Percentiles rank a stretch among this genome's conserved stretches.
Conservation (phyloP, 306 rosid genomes). For the Ochetophila trinervis region DNA sequence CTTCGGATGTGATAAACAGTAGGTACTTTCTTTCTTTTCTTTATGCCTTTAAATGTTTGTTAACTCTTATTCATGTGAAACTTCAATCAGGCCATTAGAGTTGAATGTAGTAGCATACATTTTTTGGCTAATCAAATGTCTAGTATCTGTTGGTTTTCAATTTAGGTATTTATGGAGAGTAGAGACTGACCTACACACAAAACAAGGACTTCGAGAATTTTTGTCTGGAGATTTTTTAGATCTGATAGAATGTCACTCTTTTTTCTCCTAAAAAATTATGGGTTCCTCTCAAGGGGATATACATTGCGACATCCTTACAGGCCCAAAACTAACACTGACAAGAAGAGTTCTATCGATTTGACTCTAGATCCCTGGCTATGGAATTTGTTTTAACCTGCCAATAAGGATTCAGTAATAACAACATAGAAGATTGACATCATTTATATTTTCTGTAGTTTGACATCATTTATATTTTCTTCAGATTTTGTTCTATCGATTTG, state of each 20-base stretch:
- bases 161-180: neutral
- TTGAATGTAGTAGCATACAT: neutral
- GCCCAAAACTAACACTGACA: neutral
- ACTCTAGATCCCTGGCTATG: too few relatives aligned
- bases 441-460: too few relatives aligned
- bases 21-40: slow-evolving; percentile 37
- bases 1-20: slow-evolving; percentile 72
- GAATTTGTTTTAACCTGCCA: too few relatives aligned
- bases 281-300: neutral
- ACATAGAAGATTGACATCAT: too few relatives aligned
- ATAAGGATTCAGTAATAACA: too few relatives aligned
- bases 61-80: neutral
- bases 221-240: neutral
- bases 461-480: too few relatives aligned
- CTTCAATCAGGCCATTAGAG: neutral
- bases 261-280: neutral
- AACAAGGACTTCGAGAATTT: neutral
- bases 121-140: neutral
- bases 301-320: neutral
- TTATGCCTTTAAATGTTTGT: slow-evolving; percentile 3
- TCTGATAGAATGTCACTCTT: neutral
- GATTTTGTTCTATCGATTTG: too few relatives aligned
- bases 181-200: neutral
- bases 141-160: neutral
- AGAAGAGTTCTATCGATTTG: too few relatives aligned